Percentiles rank a stretch among this genome's conserved stretches.
These are phyloP conservation scores for Arthrinium phaeospermum DNA, from an alignment of 2,329 filamentous ascomycete species.

Conservation along the genomic window DNA sequence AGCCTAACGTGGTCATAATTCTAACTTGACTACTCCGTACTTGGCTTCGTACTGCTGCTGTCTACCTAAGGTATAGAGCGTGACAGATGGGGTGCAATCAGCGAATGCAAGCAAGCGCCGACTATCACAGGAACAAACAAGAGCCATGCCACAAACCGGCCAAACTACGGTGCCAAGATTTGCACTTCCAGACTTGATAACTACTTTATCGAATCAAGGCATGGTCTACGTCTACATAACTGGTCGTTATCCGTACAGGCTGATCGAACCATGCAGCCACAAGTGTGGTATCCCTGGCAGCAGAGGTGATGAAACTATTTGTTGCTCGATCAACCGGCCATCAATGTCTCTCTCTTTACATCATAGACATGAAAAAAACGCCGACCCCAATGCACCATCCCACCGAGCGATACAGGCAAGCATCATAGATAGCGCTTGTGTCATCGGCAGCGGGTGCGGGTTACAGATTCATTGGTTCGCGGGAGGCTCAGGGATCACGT, in stretches of 20 bases:
- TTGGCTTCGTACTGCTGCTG: too few species aligned
- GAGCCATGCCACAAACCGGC: background rate
- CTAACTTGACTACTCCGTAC: too few species aligned
- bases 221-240: background rate
- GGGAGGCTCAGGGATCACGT: background rate
- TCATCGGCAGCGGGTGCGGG: conserved; percentile 7
- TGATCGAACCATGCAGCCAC: too few species aligned
- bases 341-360: background rate
- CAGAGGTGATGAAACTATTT: background rate
- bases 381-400: background rate
- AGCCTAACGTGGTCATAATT: background rate
- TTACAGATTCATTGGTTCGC: background rate
- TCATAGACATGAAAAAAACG: background rate
- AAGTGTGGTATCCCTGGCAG: background rate
- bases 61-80: background rate
- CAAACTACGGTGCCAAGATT: background rate
- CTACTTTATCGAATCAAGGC: background rate
- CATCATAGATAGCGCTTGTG: background rate
- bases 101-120: background rate
- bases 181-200: background rate
- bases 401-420: background rate
- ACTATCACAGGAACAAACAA: background rate
- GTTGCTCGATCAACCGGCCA: background rate
- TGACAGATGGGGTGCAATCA: background rate
- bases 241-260: too few species aligned